Evolutionary conservation across 805 yeast genomes (phyloP), one percentile per base, ranked within the genome.

Genomic region (Diddensiella santjacobensis): DNA sequence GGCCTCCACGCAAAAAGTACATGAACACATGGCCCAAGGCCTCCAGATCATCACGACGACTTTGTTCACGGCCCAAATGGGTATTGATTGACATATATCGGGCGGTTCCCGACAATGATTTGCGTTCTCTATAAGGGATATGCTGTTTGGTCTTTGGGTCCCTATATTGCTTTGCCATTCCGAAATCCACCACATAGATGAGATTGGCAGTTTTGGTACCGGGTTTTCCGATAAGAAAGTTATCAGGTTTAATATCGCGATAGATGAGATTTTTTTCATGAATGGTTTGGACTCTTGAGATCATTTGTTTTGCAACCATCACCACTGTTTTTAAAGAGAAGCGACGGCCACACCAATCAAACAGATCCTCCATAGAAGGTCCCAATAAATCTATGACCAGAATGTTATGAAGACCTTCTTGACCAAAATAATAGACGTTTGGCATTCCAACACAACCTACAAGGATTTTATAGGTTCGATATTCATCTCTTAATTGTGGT

Each of bases 81-180:
- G 99, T 93, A 71, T 93, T 93, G 57, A 93, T 90, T 24, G 95
- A 84, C 97, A 93, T 93, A 71, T 93, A 93, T 61, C 99, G 77
- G n/a, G 98, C 99, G 2, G 99, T 93, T 43, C 99, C 99, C 66
- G 96, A 85, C 55, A 93, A 73, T 3, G 96, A 87, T 70, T 93
- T 93, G 67, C 90, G 87, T 67, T 93, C 99, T 60, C 98, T 78
- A 69, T 90, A 93, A 26, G 99, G 98, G 56, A 93, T 93, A 68
- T 93, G 99, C 63, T 84, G 85, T 63, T 88, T 88, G 10, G 98
- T 84, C 67, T 87, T 85, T 46, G 98, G 97, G 71, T 93, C 99
- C 64, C 98, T 81, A 70, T 90, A 93, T 63, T 87, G 95, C 69
- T 93, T 93, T 24, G 98, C 98, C 98, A 93, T 93, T 55, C 99